Percentiles rank a stretch among this genome's conserved stretches.
Evolutionary conservation across 495 filamentous ascomycete species (phyloP).

Genomic region (Cladorrhinum samala): DNA sequence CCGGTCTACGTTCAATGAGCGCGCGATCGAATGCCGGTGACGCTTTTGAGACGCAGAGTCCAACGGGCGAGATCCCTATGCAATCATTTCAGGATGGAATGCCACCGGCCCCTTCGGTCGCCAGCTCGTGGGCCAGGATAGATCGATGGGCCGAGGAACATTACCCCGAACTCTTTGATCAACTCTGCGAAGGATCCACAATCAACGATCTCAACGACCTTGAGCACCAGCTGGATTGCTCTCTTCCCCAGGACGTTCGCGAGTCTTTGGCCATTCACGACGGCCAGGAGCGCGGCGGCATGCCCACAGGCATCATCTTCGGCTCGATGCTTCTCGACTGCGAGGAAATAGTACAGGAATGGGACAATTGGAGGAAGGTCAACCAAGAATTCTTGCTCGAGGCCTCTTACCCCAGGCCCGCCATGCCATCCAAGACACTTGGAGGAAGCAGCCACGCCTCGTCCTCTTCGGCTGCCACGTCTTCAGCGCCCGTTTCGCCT

Average conservation of each 20-base stretch:
- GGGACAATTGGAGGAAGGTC: conserved; percentile 91
- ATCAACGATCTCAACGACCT: conserved; percentile 94
- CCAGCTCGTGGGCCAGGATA: conserved; percentile 89
- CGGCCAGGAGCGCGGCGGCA: conserved; percentile 88
- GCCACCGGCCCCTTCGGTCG: conserved; percentile 79
- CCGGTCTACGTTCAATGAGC: conserved; percentile 73
- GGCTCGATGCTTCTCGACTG: conserved; percentile 93
- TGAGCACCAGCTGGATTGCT: conserved; percentile 93
- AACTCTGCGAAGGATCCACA: conserved; percentile 84
- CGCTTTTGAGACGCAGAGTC: conserved; percentile 58
- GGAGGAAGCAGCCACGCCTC: conserved; percentile 52
- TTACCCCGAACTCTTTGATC: conserved; percentile 89
- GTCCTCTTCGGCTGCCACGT: conserved; percentile 35
- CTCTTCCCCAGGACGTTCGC: conserved; percentile 85
- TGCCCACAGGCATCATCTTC: conserved; percentile 89
- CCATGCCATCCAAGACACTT: conserved; percentile 59
- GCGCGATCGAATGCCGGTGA: conserved; percentile 56
- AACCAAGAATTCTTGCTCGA: conserved; percentile 76
- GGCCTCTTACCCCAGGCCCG: conserved; percentile 48
- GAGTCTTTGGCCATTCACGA: conserved; percentile 90
- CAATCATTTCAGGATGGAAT: conserved; percentile 90
- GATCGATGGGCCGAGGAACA: conserved; percentile 91
- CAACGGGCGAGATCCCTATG: conserved; percentile 84
- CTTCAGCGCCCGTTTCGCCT: conserved; percentile 37
- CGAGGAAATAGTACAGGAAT: conserved; percentile 97